A percentile compares a stretch with the other conserved stretches of the same genome.
Conservation (phyloP, 2,329 filamentous ascomycete species). For the Aspergillaceae sp. region DNA sequence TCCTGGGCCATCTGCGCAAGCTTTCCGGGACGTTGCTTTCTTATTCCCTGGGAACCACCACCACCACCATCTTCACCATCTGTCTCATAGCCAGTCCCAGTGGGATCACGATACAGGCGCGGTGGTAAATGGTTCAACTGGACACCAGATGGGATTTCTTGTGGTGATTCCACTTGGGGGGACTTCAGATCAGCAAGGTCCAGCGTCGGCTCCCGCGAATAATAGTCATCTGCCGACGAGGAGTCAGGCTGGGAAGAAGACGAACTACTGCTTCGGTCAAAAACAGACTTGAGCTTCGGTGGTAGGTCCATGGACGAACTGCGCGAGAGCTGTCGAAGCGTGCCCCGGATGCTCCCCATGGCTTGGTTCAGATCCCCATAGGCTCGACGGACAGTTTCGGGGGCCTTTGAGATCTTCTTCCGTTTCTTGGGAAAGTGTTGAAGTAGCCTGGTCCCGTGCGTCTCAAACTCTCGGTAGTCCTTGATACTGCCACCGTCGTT, state of each 20-base stretch:
- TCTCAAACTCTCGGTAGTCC: slow-evolving; percentile 42
- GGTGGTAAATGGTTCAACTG: slow-evolving; percentile 26
- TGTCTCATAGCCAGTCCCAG: slow-evolving; percentile 22
- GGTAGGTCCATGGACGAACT: slow-evolving; percentile 32
- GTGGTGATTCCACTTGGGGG: slow-evolving; percentile 26
- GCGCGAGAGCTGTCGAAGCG: slow-evolving; percentile 36
- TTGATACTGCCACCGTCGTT: slow-evolving; percentile 34
- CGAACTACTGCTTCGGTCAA: slow-evolving; percentile 39
- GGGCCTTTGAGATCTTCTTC: slow-evolving; percentile 19
- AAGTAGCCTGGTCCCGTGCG: slow-evolving; percentile 34
- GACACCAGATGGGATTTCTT: slow-evolving; percentile 18
- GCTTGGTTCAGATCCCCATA: slow-evolving; percentile 27
- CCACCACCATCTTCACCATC: slow-evolving; percentile 21
- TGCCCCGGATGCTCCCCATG: slow-evolving; percentile 30
- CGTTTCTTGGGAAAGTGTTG: slow-evolving; percentile 32
- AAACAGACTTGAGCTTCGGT: slow-evolving; percentile 36
- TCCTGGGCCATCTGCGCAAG: slow-evolving; percentile 23
- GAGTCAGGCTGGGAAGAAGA: slow-evolving; percentile 37
- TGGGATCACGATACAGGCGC: slow-evolving; percentile 23
- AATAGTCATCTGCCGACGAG: slow-evolving; percentile 21
- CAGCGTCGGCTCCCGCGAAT: slow-evolving; percentile 25
- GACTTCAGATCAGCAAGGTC: slow-evolving; percentile 23
- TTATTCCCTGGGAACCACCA: too few species aligned
- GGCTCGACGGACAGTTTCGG: slow-evolving; percentile 26
- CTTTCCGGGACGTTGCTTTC: too few species aligned